phyloP scores from a whole-genome alignment of 441 rosid genomes.

The Adansonia grandidieri region DNA sequence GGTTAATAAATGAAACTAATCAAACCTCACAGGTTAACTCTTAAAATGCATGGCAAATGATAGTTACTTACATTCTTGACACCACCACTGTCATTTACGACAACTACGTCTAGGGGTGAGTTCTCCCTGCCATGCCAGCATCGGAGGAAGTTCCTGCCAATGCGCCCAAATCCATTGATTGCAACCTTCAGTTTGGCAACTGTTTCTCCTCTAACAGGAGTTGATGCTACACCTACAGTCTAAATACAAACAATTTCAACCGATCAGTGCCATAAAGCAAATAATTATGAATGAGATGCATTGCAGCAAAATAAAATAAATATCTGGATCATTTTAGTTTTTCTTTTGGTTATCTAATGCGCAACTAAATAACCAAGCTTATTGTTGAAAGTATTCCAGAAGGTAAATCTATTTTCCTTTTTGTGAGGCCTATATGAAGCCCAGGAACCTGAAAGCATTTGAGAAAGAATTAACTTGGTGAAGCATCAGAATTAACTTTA shows the following conservation, averaged over 20 bases:
- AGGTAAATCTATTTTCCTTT: too few relatives aligned
- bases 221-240: conserved; percentile 44
- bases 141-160: conserved; percentile 94
- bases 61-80: conserved; percentile 72
- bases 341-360: too few relatives aligned
- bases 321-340: too few relatives aligned
- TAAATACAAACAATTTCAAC: conserved; percentile 27
- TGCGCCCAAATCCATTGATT: conserved; percentile 92
- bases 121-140: conserved; percentile 96
- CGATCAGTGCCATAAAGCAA: not conserved
- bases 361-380: too few relatives aligned
- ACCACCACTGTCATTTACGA: conserved; percentile 97
- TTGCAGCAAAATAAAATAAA: too few relatives aligned
- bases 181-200: conserved; percentile 94
- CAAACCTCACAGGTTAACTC: not conserved
- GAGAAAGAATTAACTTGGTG: not conserved
- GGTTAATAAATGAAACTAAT: not conserved
- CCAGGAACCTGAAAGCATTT: too few relatives aligned
- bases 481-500: too few relatives aligned
- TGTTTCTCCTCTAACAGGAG: conserved; percentile 64
- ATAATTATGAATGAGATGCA: not conserved
- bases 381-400: too few relatives aligned
- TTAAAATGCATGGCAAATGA: not conserved
- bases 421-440: too few relatives aligned
- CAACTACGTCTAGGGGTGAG: conserved; percentile 89